phyloP scores from a whole-genome alignment of 73 alveolate species.

The Paramecium primaurelia region DNA sequence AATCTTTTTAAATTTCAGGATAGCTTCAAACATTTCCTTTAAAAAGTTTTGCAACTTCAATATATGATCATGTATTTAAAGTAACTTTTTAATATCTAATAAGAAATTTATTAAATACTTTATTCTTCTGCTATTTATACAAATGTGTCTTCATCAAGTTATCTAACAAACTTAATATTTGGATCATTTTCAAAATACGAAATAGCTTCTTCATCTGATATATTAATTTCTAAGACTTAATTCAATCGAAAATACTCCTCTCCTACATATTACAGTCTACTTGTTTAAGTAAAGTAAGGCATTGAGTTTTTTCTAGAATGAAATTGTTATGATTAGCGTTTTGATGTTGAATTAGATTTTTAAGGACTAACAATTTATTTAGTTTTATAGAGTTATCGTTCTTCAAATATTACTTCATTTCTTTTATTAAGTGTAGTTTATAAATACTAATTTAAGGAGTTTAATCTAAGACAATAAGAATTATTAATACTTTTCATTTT shows the following conservation, averaged over 20 bases:
- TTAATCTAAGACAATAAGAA: not conserved
- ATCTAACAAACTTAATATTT: not conserved
- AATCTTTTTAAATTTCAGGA: constrained; percentile 37
- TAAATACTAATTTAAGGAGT: not conserved
- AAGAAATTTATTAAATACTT: not conserved
- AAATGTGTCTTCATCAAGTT: not conserved
- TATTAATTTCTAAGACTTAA: not conserved
- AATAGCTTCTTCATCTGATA: constrained; percentile 27
- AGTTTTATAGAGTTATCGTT: not conserved
- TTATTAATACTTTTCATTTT: not conserved
- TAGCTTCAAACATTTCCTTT: constrained; percentile 21
- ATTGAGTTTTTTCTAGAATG: not conserved
- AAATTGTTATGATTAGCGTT: not conserved
- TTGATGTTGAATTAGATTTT: not conserved
- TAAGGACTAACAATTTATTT: not conserved
- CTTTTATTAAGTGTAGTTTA: not conserved
- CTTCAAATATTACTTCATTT: not conserved
- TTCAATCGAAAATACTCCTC: not conserved
- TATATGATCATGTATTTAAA: constrained; percentile 10
- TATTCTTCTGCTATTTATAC: not conserved
- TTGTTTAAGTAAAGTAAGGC: not conserved
- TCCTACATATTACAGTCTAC: not conserved
- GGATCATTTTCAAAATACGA: constrained; percentile 9
- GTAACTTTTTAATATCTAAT: constrained; percentile 11
- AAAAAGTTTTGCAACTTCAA: not conserved